These are phyloP conservation scores for Murraya koenigii DNA, from an alignment of 345 rosid genomes.

Conservation along the genomic window DNA sequence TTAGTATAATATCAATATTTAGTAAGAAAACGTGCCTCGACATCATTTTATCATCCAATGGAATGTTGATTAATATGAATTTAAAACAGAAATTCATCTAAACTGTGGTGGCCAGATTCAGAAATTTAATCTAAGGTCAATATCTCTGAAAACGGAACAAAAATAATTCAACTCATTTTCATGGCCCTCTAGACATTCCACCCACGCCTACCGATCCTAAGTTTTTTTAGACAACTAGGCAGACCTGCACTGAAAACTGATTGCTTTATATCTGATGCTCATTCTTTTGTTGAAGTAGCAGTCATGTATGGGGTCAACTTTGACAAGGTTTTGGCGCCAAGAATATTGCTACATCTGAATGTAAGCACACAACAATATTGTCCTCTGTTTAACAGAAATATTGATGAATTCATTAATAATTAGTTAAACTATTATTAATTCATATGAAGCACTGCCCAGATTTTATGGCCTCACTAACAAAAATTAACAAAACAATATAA, in stretches of 20 bases:
- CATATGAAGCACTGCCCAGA: no score
- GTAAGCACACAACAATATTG: background rate
- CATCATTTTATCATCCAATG: background rate
- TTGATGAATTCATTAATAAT: background rate
- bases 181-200: background rate
- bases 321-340: background rate
- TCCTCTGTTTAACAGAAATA: background rate
- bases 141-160: background rate
- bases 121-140: background rate
- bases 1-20: background rate
- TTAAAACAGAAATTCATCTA: background rate
- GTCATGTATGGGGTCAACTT: background rate
- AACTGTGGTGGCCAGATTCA: background rate
- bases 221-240: background rate
- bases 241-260: background rate
- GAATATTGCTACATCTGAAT: background rate
- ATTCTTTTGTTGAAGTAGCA: slow-evolving; percentile 1
- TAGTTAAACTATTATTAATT: background rate
- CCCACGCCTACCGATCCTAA: background rate
- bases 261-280: background rate
- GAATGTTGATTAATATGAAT: background rate
- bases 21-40: background rate
- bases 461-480: no score
- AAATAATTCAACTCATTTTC: background rate
- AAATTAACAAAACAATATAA: no score